Evolutionary conservation across 768 basidiomycete species (phyloP).

Genomic region (Auriscalpium vulgare): DNA sequence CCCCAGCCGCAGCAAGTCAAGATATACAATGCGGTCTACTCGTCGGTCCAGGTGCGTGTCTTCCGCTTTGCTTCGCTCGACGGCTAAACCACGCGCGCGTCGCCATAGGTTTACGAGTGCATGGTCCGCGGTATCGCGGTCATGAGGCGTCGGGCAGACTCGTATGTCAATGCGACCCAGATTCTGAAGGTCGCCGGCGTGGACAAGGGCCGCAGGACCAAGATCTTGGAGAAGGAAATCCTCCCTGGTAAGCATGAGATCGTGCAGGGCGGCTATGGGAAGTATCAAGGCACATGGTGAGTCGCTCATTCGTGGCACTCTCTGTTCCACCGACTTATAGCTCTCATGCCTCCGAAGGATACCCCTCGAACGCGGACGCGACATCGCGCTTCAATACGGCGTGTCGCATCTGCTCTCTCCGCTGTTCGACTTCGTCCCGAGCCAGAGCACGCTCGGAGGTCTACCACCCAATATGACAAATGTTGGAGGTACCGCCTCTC

Average conservation of each 20-base stretch:
- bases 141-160: slow-evolving; percentile 92
- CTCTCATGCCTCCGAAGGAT: slow-evolving; percentile 53
- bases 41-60: slow-evolving; percentile 66
- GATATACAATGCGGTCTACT: slow-evolving; percentile 91
- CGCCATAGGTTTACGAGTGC: slow-evolving; percentile 82
- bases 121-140: slow-evolving; percentile 98
- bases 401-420: slow-evolving; percentile 83
- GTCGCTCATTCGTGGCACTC: slow-evolving; percentile 17
- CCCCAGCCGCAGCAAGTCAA: slow-evolving; percentile 47
- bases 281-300: slow-evolving; percentile 98
- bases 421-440: slow-evolving; percentile 89
- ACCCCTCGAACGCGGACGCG: slow-evolving; percentile 88
- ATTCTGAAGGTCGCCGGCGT: slow-evolving; percentile 98
- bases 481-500: slow-evolving; percentile 8
- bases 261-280: slow-evolving; percentile 97
- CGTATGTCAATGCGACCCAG: slow-evolving; percentile 97
- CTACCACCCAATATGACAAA: slow-evolving; percentile 39
- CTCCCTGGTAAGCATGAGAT: slow-evolving; percentile 94
- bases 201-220: slow-evolving; percentile 92
- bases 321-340: background rate
- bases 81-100: slow-evolving; percentile 8
- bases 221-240: slow-evolving; percentile 96
- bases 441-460: slow-evolving; percentile 58
- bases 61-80: too few species aligned
- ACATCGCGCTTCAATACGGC: slow-evolving; percentile 87